phyloP scores from a whole-genome alignment of 1,284 basidiomycete species.

The Rhodotorula sp. region DNA sequence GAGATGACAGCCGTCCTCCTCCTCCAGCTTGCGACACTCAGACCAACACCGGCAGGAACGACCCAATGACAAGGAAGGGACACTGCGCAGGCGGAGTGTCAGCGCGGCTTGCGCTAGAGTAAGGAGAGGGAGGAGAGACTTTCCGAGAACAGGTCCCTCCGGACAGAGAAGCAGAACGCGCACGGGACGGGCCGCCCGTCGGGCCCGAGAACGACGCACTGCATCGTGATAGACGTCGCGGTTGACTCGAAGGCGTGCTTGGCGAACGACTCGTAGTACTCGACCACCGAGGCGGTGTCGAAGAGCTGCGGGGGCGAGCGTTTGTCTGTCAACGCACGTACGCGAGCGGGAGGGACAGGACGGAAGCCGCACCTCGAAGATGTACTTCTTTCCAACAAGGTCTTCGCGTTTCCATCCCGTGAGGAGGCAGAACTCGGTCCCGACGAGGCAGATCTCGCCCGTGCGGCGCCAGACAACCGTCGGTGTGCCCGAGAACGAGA shows the following conservation, averaged over 20 bases:
- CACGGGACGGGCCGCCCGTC: slow-evolving; percentile 78
- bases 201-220: slow-evolving; percentile 81
- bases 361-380: slow-evolving; percentile 75
- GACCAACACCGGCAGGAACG: slow-evolving; percentile 42
- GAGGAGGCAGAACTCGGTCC: slow-evolving; percentile 92
- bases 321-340: not conserved
- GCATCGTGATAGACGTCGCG: slow-evolving; percentile 82
- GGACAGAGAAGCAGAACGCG: slow-evolving; percentile 90
- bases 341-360: not conserved
- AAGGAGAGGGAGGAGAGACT: not conserved
- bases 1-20: not conserved
- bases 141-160: slow-evolving; percentile 72
- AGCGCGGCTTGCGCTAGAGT: not conserved
- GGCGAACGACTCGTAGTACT: slow-evolving; percentile 95
- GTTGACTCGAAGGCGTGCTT: slow-evolving; percentile 94
- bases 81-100: slow-evolving; percentile 19
- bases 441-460: slow-evolving; percentile 94
- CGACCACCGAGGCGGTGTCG: slow-evolving; percentile 61
- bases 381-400: slow-evolving; percentile 72
- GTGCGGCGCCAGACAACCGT: slow-evolving; percentile 98
- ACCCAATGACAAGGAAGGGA: slow-evolving; percentile 43
- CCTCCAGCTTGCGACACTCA: not conserved
- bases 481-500: slow-evolving; percentile 96
- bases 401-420: slow-evolving; percentile 86
- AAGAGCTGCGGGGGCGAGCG: slow-evolving; percentile 29